Evolutionary conservation across 73 alveolate species (phyloP).

Genomic region (Paramecium pentaurelia): DNA sequence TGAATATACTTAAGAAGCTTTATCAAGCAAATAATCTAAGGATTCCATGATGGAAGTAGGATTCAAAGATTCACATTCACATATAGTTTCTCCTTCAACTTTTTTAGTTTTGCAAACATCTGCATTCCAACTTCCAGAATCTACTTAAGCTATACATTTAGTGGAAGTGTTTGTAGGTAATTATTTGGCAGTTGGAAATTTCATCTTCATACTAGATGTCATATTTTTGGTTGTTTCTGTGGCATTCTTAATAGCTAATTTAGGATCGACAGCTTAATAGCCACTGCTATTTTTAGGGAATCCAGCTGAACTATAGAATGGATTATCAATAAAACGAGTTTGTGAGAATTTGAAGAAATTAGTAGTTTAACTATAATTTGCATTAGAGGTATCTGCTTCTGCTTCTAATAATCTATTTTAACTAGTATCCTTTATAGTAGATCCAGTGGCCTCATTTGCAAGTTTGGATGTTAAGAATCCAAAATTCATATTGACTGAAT

Average conservation of each 20-base stretch:
- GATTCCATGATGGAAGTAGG: constrained; percentile 29
- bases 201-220: not conserved
- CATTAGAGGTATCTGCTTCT: not conserved
- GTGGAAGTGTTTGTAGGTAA: not conserved
- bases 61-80: not conserved
- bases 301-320: not conserved
- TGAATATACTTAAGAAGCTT: not conserved
- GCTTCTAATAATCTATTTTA: not conserved
- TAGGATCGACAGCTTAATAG: constrained; percentile 1
- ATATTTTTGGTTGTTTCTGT: not conserved
- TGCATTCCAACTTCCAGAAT: not conserved
- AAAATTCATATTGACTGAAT: not conserved
- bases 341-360: not conserved
- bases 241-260: not conserved
- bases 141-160: not conserved
- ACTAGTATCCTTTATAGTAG: not conserved
- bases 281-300: constrained; percentile 1
- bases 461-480: not conserved
- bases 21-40: not conserved
- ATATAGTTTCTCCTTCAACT: not conserved
- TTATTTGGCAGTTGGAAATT: not conserved
- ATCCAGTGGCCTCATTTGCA: not conserved
- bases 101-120: not conserved
- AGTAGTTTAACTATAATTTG: not conserved
- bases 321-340: not conserved